These are phyloP conservation scores for Coprinopsis strossmayeri DNA, from an alignment of 768 basidiomycete species.

Conservation along the genomic window DNA sequence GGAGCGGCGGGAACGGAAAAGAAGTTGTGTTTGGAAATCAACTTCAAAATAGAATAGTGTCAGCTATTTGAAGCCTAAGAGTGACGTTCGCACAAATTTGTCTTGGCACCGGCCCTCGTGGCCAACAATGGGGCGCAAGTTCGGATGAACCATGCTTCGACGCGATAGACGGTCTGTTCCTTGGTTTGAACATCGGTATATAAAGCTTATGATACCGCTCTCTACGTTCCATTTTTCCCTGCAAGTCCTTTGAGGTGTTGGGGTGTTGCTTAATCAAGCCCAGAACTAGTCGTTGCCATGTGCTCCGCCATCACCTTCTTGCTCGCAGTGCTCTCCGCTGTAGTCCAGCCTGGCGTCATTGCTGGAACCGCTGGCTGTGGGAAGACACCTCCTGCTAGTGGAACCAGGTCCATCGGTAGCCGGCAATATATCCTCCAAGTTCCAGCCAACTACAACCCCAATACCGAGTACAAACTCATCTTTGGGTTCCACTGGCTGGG, in stretches of 20 bases:
- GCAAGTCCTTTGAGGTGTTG: neutral
- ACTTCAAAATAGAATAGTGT: too few relatives aligned
- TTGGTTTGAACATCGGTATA: too few relatives aligned
- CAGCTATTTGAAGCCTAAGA: too few relatives aligned
- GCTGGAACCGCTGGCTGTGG: constrained; percentile 4
- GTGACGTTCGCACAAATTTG: too few relatives aligned
- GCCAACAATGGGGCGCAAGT: constrained; percentile 2
- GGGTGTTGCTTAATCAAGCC: neutral
- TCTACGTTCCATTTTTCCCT: neutral
- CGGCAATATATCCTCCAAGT: constrained; percentile 9
- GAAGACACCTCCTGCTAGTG: constrained; percentile 2
- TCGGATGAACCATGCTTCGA: constrained; percentile 7
- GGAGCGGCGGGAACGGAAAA: too few relatives aligned
- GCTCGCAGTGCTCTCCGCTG: neutral
- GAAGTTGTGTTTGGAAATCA: too few relatives aligned
- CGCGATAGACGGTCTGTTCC: neutral
- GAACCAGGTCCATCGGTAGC: constrained; percentile 4
- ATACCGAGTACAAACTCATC: constrained; percentile 3
- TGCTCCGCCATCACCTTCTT: neutral
- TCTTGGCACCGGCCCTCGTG: too few relatives aligned
- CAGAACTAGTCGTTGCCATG: neutral
- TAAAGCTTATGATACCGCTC: neutral
- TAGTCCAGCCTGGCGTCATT: neutral
- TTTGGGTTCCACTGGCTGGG: constrained; percentile 9
- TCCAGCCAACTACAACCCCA: constrained; percentile 4